A percentile compares a stretch with the other conserved stretches of the same genome.
Conservation (phyloP, 768 basidiomycete species). For the Tylopilus sp. region DNA sequence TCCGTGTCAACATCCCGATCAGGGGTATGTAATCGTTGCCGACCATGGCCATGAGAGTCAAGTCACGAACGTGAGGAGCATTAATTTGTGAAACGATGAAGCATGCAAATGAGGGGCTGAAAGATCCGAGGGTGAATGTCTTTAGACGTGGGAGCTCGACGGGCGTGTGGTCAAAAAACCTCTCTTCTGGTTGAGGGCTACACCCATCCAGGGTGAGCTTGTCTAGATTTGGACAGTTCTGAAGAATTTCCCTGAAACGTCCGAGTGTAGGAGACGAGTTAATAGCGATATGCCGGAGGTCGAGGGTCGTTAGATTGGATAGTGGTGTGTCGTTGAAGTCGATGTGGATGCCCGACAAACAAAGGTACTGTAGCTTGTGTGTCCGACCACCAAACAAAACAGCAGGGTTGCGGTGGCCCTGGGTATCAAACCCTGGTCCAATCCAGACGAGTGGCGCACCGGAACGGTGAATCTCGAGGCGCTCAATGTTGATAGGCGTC, state of each 20-base stretch:
- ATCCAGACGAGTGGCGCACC: slow-evolving; percentile 46
- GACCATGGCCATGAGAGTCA: slow-evolving; percentile 54
- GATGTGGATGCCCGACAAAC: slow-evolving; percentile 57
- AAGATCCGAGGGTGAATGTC: slow-evolving; percentile 55
- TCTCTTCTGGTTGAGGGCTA: slow-evolving; percentile 42
- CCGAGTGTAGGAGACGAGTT: slow-evolving; percentile 46
- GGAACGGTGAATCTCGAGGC: slow-evolving; percentile 62
- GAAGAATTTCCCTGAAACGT: slow-evolving; percentile 53
- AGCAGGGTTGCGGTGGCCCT: slow-evolving; percentile 31
- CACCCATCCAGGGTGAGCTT: slow-evolving; percentile 63
- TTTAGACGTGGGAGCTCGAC: slow-evolving; percentile 48
- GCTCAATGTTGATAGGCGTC: slow-evolving; percentile 46
- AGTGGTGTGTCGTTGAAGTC: slow-evolving; percentile 52
- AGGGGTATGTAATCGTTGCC: slow-evolving; percentile 52
- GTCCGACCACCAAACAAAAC: slow-evolving; percentile 52
- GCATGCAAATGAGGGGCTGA: slow-evolving; percentile 45
- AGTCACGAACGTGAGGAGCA: slow-evolving; percentile 55
- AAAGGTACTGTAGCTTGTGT: slow-evolving; percentile 46
- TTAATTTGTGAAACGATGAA: slow-evolving; percentile 47
- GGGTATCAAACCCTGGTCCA: slow-evolving; percentile 39
- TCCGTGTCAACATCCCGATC: slow-evolving; percentile 42
- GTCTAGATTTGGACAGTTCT: slow-evolving; percentile 44
- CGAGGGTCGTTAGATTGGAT: slow-evolving; percentile 57
- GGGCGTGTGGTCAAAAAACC: slow-evolving; percentile 32
- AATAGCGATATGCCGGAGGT: slow-evolving; percentile 59